Percentiles rank a stretch among this genome's conserved stretches.
phyloP scores from a whole-genome alignment of 768 basidiomycete species.

The Terana coerulea region DNA sequence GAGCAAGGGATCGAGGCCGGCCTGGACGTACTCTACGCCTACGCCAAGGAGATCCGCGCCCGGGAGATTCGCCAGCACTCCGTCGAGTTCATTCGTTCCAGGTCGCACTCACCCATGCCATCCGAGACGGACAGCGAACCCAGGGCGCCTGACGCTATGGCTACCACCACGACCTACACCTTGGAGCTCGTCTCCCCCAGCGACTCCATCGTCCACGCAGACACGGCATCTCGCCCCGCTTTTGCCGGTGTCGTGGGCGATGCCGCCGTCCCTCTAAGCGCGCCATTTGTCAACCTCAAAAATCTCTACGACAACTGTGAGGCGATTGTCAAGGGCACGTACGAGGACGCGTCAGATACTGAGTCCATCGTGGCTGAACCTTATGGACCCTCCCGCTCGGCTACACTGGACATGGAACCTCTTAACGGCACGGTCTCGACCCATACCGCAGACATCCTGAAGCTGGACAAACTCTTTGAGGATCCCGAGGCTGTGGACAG shows the following conservation, averaged over 20 bases:
- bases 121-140: neutral
- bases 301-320: neutral
- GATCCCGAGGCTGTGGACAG: too few species aligned
- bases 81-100: neutral
- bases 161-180: neutral
- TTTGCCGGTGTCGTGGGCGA: neutral
- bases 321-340: neutral
- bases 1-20: neutral
- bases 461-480: too few species aligned
- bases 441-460: too few species aligned
- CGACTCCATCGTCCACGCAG: neutral
- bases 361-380: neutral
- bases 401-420: neutral
- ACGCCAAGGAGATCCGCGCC: neutral
- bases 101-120: neutral
- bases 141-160: neutral
- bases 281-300: neutral
- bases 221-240: neutral
- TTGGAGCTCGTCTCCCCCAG: neutral
- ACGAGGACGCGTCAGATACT: neutral
- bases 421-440: too few species aligned
- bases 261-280: neutral
- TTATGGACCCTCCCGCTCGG: neutral
- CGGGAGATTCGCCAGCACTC: neutral
- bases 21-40: neutral